Base-by-base conservation (phyloP, 2,329 filamentous ascomycete genomes). In the Alternaria sp. region DNA sequence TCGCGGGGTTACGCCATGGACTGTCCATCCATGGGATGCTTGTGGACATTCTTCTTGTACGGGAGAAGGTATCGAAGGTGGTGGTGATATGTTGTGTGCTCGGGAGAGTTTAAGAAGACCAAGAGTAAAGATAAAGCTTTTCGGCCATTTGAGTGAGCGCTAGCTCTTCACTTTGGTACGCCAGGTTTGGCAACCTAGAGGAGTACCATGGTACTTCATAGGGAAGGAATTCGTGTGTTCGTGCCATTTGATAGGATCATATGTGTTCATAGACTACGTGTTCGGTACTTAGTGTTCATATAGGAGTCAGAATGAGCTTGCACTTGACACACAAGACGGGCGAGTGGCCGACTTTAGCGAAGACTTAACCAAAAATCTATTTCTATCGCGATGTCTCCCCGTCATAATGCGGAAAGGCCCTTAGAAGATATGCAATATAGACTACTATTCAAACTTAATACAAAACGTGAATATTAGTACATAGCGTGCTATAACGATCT, bases 1-100 rank as follows among this genome's bases (percentile, higher is more conserved):
- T 54, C 18, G 50, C 57, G 57, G 57, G 57, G 48, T 54, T 63
- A 34, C 60, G 60, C 52, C 60, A 63, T 56, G 56, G 56, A 46
- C 56, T 56, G 41, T 59, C 46, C 27, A 46, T 56, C 60, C 56
- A 59, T 57, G 36, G 34, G 30, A 44, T 52, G n/a, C 30, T 50
- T 11, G 8, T 30, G 2, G 28, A 30, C 28, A 30, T 30, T 30
- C 2, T 30, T 30, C 14, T 50, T 63, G 41, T 46, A 41, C 27
- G 22, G 46, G 14, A 54, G 46, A 45, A 53, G 27, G 41, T 57
- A 41, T 43, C 10, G 56, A 50, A 57, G 22, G 46, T 34, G 36
- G 46, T 41, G 46, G 43, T 20, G 32, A 49, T 49, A 5, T 56
- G 53, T 49, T 53, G 34, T 62, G 55, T 16, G 50, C 52, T 62